Percentiles rank a stretch among this genome's conserved stretches.
These are phyloP conservation scores for Neoarthrinium moseri DNA, from an alignment of 2,329 filamentous ascomycete species.

Conservation along the genomic window DNA sequence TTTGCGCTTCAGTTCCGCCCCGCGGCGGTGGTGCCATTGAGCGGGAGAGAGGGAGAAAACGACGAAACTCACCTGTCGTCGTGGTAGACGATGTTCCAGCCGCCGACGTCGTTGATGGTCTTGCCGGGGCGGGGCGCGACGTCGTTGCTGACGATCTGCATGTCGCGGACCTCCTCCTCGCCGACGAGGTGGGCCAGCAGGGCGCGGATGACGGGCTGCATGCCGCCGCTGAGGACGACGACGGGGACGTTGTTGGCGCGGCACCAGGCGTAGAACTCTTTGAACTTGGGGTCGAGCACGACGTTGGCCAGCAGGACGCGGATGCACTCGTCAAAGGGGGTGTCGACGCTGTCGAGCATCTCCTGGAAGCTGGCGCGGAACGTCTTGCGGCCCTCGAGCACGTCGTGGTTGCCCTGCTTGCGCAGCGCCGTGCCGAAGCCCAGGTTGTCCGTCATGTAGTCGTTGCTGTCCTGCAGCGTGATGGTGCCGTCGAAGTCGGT, in stretches of 20 bases:
- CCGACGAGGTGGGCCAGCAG: constrained; percentile 79
- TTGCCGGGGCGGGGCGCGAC: constrained; percentile 64
- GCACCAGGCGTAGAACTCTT: constrained; percentile 83
- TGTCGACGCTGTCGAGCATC: constrained; percentile 86
- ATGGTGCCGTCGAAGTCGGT: constrained; percentile 98
- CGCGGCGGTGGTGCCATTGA: background rate
- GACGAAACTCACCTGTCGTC: constrained; percentile 75
- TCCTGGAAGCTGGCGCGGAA: constrained; percentile 87
- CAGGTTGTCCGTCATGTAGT: constrained; percentile 83
- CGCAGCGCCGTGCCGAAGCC: constrained; percentile 77
- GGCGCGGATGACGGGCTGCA: constrained; percentile 87
- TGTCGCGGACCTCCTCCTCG: constrained; percentile 67
- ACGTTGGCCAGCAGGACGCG: constrained; percentile 77
- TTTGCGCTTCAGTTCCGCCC: background rate
- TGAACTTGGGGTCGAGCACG: constrained; percentile 84
- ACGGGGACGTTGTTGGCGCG: constrained; percentile 82
- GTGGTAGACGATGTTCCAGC: constrained; percentile 86
- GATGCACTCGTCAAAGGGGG: constrained; percentile 81
- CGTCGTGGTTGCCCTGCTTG: constrained; percentile 70
- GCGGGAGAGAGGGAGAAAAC: background rate
- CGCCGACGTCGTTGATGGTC: constrained; percentile 73
- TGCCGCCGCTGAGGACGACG: constrained; percentile 87
- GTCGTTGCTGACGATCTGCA: constrained; percentile 90
- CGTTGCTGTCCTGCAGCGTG: constrained; percentile 68
- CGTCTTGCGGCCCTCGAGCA: constrained; percentile 66